Evolutionary conservation across 805 yeast genomes (phyloP).

Genomic region (Sugiyamaella floridensis): DNA sequence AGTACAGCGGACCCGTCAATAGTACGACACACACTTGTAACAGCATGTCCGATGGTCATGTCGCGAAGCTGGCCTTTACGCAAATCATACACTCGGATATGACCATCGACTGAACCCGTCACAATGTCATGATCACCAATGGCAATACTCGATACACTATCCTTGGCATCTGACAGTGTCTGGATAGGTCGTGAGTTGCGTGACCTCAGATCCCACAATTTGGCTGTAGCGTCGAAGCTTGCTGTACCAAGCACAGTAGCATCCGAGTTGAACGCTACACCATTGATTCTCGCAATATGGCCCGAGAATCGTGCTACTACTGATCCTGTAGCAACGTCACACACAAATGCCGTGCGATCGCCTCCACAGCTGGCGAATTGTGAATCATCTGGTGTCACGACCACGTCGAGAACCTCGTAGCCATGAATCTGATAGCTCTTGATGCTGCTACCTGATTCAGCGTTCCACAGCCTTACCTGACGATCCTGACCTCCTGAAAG

Average conservation of each 20-base stretch:
- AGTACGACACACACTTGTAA: constrained; percentile 20
- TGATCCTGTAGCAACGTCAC: constrained; percentile 27
- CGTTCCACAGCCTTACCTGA: constrained; percentile 24
- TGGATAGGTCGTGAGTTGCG: constrained; percentile 30
- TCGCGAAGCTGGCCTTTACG: constrained; percentile 24
- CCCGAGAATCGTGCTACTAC: constrained; percentile 19
- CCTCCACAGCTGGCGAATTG: constrained; percentile 30
- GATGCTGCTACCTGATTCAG: constrained; percentile 18
- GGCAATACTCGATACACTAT: constrained; percentile 26
- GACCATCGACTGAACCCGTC: constrained; percentile 31
- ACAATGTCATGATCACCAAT: constrained; percentile 17
- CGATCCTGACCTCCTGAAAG: constrained; percentile 29
- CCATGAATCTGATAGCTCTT: constrained; percentile 23
- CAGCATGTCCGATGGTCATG: constrained; percentile 24
- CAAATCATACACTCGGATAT: constrained; percentile 27
- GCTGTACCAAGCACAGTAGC: constrained; percentile 27
- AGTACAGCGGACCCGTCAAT: constrained; percentile 14
- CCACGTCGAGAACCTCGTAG: constrained; percentile 27
- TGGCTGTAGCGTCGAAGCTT: constrained; percentile 28
- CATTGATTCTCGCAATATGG: constrained; percentile 25
- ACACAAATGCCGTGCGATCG: constrained; percentile 26
- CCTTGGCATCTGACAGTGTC: constrained; percentile 29
- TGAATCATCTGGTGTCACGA: constrained; percentile 22
- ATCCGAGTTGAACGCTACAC: constrained; percentile 22
- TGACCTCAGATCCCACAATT: constrained; percentile 30